Evolutionary conservation across 495 filamentous ascomycete genomes (phyloP), one percentile per base, ranked within the genome.

Genomic region (Articulospora tetracladia): DNA sequence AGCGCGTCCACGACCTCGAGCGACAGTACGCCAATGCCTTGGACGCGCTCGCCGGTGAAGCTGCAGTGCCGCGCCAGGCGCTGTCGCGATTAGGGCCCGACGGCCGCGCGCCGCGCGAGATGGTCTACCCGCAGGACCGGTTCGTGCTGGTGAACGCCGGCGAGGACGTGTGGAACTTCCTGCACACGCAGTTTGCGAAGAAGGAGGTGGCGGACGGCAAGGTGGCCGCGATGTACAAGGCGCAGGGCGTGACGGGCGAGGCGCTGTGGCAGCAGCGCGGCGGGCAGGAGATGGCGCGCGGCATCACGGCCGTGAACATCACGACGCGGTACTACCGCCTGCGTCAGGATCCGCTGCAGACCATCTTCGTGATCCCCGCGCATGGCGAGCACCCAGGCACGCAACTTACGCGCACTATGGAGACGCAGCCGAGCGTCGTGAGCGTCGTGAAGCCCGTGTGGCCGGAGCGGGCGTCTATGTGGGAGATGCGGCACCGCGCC

Each of bases 71-170:
- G 17, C 46, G 58, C 19, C 76, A 80, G 65, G 50, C 69, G 28
- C 60, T 77, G 20, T 59, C 67, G 25, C 15, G 41, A 1, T 56
- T 70, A 0, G 76, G 76, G 0, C 70, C 76, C 0, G 72, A 76
- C 20, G 75, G 65, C 12, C 69, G 72, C 4, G 59, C 25, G 12
- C 77, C 74, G 0, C 65, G 75, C 53, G 70, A 72, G 44, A 61
- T 79, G 26, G 72, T 73, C 7, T 78, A 72, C 56, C 77, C 77
- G 2, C 79, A 83, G 67, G 79, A 81, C 62, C 68, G 73, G 25
- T 83, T 72, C 66, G 67, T 83, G n/a, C 67, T 83, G 4, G 77
- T 70, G 34, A 82, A 82, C 59, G 69, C 74, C 0, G 78, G 78
- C 10, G 76, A 78, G 39, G 79, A 80, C 57, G 68, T 81, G 1